Conservation (phyloP, 2,329 filamentous ascomycete species). For the Trichoderma brevicompactum region DNA sequence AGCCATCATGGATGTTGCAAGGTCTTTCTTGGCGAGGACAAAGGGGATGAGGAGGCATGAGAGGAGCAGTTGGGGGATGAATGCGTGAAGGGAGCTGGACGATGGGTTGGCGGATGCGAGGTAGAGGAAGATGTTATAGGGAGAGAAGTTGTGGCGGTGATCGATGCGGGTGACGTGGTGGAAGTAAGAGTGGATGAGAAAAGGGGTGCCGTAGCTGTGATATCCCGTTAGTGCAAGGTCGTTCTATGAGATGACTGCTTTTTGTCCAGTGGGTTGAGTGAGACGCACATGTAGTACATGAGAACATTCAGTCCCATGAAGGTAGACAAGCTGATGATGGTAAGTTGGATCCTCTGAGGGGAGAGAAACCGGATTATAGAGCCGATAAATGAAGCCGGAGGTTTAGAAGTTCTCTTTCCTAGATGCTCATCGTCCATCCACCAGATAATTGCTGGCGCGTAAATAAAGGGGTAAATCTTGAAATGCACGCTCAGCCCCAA, state of each 20-base stretch:
- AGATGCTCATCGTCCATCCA: conserved; percentile 69
- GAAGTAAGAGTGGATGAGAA: conserved; percentile 87
- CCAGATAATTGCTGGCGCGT: conserved; percentile 80
- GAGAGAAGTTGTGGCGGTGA: conserved; percentile 97
- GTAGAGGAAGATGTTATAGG: conserved; percentile 91
- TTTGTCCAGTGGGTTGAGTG: background rate
- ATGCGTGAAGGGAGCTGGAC: conserved; percentile 61
- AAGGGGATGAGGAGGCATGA: conserved; percentile 77
- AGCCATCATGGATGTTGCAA: conserved; percentile 84
- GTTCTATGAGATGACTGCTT: background rate
- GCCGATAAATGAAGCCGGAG: conserved; percentile 33
- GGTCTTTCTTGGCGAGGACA: conserved; percentile 75
- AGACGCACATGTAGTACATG: conserved; percentile 75
- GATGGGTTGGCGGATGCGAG: conserved; percentile 70
- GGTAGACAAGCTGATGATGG: conserved; percentile 68
- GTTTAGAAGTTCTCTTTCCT: conserved; percentile 29
- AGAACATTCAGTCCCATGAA: conserved; percentile 74
- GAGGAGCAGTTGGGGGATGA: conserved; percentile 83
- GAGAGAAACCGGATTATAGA: conserved; percentile 53
- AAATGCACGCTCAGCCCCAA: conserved; percentile 90
- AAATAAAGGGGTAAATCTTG: conserved; percentile 99
- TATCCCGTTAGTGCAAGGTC: background rate
- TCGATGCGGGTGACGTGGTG: conserved; percentile 93
- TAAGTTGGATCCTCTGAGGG: conserved; percentile 59
- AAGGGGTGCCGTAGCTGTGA: conserved; percentile 73